Evolutionary conservation across 768 basidiomycete species (phyloP), one percentile per base, ranked within the genome.

Genomic region (Tricholoma bakamatsutake): DNA sequence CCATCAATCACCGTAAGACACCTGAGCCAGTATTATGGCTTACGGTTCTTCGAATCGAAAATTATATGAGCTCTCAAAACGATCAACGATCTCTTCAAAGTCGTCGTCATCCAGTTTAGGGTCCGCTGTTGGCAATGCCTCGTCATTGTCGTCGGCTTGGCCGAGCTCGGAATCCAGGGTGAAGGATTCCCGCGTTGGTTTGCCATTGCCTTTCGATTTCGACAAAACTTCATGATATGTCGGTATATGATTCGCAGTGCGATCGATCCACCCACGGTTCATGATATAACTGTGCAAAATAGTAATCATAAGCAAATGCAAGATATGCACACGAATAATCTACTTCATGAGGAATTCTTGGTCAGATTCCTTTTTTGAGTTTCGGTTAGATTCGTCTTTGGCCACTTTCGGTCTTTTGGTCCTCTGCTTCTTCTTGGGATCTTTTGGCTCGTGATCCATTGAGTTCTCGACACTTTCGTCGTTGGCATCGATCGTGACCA

Each of bases 261-360:
- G 82, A 69, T 98, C 97, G 48, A 99, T 85, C 97, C 97, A 99
- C 1, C 96, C 97, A 28, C 97, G 91, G 68, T 96, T 95, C 18
- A 98, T 76, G 60, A 99, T 97, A 69, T 97, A 99, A 69, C 95
- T 98, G 51, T 10, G 21, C 5, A 11, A 31, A 18, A 34, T 34
- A 18, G 15, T 13, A 17, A 51, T 37, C 5, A 10, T 40, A 37
- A 51, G 33, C 11, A 35, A 12, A 5, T 5, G 8, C 21, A 52
- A 10, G 57, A 43, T 51, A 4, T 53, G 10, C 21, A 21, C 54
- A 50, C 43, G 45, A 39, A 31, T 49, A 49, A 24, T 48, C 53
- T 62, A 97, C 95, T 92, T 88, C 75, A 93, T 79, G 52, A 98
- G 73, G 64, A 98, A 97, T 55, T 95, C 89, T 52, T 91, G 89